Conservation (phyloP, 2,329 filamentous ascomycete genomes). For the Ramularia collo-cygni region DNA sequence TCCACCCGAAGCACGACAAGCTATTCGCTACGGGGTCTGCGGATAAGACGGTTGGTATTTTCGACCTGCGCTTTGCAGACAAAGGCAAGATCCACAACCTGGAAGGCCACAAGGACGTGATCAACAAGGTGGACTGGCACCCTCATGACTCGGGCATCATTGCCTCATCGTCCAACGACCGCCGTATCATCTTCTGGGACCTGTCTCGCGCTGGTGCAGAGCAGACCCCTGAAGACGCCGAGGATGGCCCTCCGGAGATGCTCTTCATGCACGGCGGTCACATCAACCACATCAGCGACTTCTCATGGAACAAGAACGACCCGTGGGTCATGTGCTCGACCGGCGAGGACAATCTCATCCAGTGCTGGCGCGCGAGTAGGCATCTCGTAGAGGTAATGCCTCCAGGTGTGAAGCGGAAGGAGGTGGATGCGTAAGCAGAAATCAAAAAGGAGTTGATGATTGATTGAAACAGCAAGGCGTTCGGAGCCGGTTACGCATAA, state of each 20-base stretch:
- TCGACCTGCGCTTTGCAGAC: conserved; percentile 65
- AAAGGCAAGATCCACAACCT: conserved; percentile 86
- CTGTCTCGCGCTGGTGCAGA: conserved; percentile 86
- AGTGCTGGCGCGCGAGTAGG: conserved; percentile 57
- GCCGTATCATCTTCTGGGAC: conserved; percentile 95
- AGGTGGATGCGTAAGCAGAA: conserved; percentile 15
- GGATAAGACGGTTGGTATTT: conserved; percentile 90
- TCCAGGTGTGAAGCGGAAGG: conserved; percentile 25
- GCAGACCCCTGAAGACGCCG: conserved; percentile 87
- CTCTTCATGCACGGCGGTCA: conserved; percentile 99
- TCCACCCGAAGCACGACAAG: conserved; percentile 86
- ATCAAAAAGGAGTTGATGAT: no score
- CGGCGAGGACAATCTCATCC: conserved; percentile 92
- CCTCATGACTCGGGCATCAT: conserved; percentile 82
- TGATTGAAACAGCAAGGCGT: no score
- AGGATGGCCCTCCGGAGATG: conserved; percentile 92
- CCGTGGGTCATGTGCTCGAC: conserved; percentile 95
- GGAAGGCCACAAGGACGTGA: conserved; percentile 79
- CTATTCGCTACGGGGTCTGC: conserved; percentile 88
- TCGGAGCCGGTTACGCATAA: no score
- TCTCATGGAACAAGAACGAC: conserved; percentile 95
- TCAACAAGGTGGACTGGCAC: conserved; percentile 92
- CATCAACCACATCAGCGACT: conserved; percentile 93
- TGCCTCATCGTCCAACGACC: conserved; percentile 86
- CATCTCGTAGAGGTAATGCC: conserved; percentile 31